Evolutionary conservation across 139 green algal species (phyloP).

Genomic region (Closterium sp.): DNA sequence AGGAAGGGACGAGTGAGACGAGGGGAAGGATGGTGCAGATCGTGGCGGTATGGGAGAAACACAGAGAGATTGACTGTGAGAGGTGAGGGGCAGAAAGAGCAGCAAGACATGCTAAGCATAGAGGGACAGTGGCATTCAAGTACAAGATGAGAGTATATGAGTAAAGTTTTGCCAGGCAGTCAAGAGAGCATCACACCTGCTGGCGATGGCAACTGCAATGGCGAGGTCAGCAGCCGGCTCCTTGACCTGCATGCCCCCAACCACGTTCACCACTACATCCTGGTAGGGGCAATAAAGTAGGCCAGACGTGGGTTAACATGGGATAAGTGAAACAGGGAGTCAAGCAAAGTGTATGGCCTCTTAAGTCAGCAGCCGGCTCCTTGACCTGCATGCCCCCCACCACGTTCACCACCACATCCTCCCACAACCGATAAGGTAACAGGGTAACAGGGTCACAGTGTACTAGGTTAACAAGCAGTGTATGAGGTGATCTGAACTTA

Average conservation of each 20-base stretch:
- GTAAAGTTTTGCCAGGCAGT: neutral
- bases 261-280: conserved; percentile 76
- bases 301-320: too few species aligned
- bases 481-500: too few species aligned
- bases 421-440: neutral
- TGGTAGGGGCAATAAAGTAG: neutral
- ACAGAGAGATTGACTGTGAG: too few species aligned
- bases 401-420: conserved; percentile 75
- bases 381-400: conserved; percentile 61
- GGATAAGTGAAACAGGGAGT: too few species aligned
- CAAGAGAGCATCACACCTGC: conserved; percentile 11
- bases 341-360: too few species aligned
- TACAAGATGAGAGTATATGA: neutral
- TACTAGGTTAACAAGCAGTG: conserved; percentile 24
- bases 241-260: conserved; percentile 60
- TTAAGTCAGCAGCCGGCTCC: conserved; percentile 71
- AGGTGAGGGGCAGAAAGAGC: neutral
- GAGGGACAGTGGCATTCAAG: neutral
- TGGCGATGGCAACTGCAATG: conserved; percentile 59
- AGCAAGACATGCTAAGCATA: too few species aligned
- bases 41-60: too few species aligned
- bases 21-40: too few species aligned
- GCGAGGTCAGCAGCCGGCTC: conserved; percentile 77
- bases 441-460: neutral
- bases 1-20: too few species aligned